A percentile compares a stretch with the other conserved stretches of the same genome.
phyloP scores from a whole-genome alignment of 305 asterid genomes.

The Petunia hybrid region DNA sequence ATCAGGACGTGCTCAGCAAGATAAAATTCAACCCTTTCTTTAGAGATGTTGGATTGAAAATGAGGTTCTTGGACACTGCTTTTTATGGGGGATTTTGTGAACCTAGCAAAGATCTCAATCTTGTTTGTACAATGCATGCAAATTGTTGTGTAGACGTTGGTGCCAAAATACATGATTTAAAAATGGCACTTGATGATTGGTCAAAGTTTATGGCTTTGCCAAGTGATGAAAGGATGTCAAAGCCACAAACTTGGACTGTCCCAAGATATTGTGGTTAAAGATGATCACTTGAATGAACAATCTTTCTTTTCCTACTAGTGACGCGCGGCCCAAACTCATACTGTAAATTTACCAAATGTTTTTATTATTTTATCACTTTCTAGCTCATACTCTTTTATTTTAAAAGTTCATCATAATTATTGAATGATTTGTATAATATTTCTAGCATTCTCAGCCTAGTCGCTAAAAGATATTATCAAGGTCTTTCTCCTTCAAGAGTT shows the following conservation, averaged over 20 bases:
- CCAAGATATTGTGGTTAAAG: slow-evolving; percentile 28
- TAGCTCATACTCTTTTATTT: no score
- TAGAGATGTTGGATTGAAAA: slow-evolving; percentile 31
- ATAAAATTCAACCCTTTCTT: slow-evolving; percentile 33
- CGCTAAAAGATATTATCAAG: no score
- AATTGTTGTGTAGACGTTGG: slow-evolving; percentile 42
- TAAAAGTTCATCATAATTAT: no score
- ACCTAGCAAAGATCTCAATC: slow-evolving; percentile 35
- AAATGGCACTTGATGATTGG: slow-evolving; percentile 40
- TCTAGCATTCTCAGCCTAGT: no score
- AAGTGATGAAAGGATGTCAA: neutral
- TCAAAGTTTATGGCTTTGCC: slow-evolving; percentile 26
- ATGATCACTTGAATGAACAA: no score
- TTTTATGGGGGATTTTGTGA: slow-evolving; percentile 42
- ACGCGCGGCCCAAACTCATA: no score
- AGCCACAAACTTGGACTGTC: slow-evolving; percentile 25
- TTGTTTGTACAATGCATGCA: slow-evolving; percentile 42
- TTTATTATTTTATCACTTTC: no score
- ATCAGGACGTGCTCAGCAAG: slow-evolving; percentile 40
- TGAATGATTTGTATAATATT: no score
- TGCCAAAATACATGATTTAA: slow-evolving; percentile 39
- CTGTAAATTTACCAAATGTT: no score
- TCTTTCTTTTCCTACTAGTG: neutral
- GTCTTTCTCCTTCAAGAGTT: no score
- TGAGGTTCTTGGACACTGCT: slow-evolving; percentile 36